These are phyloP conservation scores for Passalora sequoiae DNA, from an alignment of 2,329 filamentous ascomycete species.

Conservation along the genomic window DNA sequence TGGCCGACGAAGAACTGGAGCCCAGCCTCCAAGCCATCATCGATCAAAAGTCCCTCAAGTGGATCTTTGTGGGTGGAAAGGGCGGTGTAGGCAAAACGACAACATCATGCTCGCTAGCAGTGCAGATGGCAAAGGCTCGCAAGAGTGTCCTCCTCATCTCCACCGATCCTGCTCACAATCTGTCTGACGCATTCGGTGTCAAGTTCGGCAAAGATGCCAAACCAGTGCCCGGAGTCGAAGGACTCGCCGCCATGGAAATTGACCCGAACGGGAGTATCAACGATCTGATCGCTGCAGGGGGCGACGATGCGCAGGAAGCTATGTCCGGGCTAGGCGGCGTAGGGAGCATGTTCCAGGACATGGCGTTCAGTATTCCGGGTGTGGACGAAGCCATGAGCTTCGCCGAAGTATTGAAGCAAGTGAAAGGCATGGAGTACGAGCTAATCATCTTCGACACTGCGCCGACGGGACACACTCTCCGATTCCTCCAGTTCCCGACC, in stretches of 20 bases:
- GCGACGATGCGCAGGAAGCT: constrained; percentile 64
- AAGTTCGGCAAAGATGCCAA: constrained; percentile 99
- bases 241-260: constrained; percentile 97
- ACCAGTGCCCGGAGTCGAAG: constrained; percentile 83
- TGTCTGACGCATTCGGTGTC: constrained; percentile 95
- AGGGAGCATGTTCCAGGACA: constrained; percentile 97
- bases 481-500: constrained; percentile 96
- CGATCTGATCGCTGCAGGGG: constrained; percentile 76
- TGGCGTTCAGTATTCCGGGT: constrained; percentile 94
- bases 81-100: constrained; percentile 98
- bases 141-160: constrained; percentile 96
- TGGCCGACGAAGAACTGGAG: constrained; percentile 73
- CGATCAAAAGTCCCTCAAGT: constrained; percentile 89
- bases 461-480: constrained; percentile 93
- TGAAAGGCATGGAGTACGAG: constrained; percentile 97
- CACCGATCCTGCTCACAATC: constrained; percentile 95
- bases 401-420: constrained; percentile 97
- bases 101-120: constrained; percentile 96
- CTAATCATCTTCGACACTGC: constrained; percentile 99
- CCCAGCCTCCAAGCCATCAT: constrained; percentile 91
- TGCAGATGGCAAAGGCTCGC: constrained; percentile 91
- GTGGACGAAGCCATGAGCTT: constrained; percentile 99
- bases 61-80: constrained; percentile 99
- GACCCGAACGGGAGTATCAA: constrained; percentile 97
- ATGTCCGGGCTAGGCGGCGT: constrained; percentile 64